phyloP scores from a whole-genome alignment of 306 rosid genomes.

The Psophocarpus tetragonolobus region DNA sequence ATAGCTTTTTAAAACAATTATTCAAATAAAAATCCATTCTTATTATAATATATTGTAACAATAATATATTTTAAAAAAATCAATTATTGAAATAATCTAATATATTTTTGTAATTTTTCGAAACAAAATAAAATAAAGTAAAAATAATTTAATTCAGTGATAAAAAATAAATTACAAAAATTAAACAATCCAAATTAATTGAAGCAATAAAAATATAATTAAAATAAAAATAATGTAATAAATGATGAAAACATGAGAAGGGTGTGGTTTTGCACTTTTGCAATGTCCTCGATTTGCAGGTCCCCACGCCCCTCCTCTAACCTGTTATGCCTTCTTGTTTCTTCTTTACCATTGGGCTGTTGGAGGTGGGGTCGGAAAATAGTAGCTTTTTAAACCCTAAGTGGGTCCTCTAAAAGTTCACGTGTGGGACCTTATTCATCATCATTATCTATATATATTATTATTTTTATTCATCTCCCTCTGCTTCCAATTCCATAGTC shows the following conservation, averaged over 20 bases:
- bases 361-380: conserved; percentile 30
- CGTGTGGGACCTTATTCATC: conserved; percentile 38
- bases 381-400: conserved; percentile 36
- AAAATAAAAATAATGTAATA: neutral
- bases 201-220: neutral
- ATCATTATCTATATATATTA: conserved; percentile 2
- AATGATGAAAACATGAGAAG: conserved; percentile 1
- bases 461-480: neutral
- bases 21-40: no score
- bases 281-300: neutral
- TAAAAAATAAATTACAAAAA: neutral
- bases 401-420: conserved; percentile 39
- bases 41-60: no score
- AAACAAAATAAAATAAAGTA: neutral
- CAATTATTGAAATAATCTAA: no score
- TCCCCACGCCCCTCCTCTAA: neutral
- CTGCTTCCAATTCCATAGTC: conserved; percentile 19
- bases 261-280: neutral
- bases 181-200: neutral
- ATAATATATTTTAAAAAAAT: no score
- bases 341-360: conserved; percentile 25
- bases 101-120: no score
- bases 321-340: conserved; percentile 5
- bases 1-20: no score
- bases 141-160: neutral